Evolutionary conservation across 164 flowering plant genomes (phyloP).

Genomic region (Berberis vulgaris): DNA sequence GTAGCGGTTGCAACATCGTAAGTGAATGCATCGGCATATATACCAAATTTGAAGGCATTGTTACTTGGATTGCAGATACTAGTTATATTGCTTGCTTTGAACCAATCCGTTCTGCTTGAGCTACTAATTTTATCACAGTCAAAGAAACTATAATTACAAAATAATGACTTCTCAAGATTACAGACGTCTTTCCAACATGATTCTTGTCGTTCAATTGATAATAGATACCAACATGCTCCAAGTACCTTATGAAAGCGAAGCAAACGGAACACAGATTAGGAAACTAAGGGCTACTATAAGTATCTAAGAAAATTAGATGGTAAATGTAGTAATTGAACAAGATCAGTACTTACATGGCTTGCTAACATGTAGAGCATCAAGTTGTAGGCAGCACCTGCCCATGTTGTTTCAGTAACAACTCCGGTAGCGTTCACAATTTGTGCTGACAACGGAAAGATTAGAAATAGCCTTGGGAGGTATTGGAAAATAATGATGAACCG

Average conservation of each 20-base stretch:
- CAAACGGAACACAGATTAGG: not conserved
- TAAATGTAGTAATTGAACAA: not conserved
- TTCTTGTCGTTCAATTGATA: conserved; percentile 50
- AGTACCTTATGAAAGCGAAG: conserved; percentile 28
- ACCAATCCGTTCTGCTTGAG: not conserved
- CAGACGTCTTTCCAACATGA: conserved; percentile 56
- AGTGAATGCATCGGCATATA: not conserved
- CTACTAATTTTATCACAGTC: not conserved
- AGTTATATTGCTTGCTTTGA: not conserved
- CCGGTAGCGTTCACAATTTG: conserved; percentile 59
- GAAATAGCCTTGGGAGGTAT: conserved; percentile 53
- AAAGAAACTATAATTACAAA: not conserved
- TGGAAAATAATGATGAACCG: conserved; percentile 45
- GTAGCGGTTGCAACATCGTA: not conserved
- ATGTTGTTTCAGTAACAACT: conserved; percentile 60
- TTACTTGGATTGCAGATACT: not conserved
- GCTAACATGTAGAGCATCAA: conserved; percentile 72
- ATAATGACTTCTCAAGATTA: not conserved
- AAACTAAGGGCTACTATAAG: not conserved
- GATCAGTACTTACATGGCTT: conserved; percentile 58
- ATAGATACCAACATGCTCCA: conserved; percentile 67
- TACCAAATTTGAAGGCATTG: not conserved
- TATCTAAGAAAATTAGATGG: not conserved
- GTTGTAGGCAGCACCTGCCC: conserved; percentile 90
- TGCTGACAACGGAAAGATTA: conserved; percentile 55